Percentiles rank a stretch among this genome's conserved stretches.
These are phyloP conservation scores for Eucalyptus erythrocorys DNA, from an alignment of 345 rosid genomes.

Conservation along the genomic window DNA sequence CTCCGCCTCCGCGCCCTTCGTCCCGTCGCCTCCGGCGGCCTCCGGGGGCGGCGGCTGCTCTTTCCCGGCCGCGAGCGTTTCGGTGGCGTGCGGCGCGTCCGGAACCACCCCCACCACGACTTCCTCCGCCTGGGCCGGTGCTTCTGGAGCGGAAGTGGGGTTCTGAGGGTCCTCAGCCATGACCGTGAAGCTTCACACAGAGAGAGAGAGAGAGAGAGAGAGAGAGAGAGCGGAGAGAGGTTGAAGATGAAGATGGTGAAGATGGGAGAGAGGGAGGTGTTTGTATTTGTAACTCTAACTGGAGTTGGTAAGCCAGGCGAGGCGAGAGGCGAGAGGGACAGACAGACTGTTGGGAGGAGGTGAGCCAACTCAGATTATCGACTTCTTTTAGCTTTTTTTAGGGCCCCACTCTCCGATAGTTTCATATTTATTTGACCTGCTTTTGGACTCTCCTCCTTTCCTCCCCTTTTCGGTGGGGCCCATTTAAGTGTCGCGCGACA, in stretches of 20 bases:
- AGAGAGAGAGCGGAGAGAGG: neutral
- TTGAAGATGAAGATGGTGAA: neutral
- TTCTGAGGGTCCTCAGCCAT: neutral
- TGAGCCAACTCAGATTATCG: neutral
- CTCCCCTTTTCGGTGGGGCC: neutral
- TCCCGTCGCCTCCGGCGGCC: neutral
- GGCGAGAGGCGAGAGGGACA: neutral
- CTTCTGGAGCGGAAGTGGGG: neutral
- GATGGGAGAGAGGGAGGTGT: neutral
- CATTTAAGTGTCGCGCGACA: neutral
- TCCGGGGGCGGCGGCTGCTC: slow-evolving; percentile 1
- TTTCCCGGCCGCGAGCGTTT: neutral
- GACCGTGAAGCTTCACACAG: neutral
- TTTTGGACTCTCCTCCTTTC: neutral
- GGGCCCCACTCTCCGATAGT: neutral
- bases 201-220: neutral
- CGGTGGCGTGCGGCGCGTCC: neutral
- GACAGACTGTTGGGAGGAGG: neutral
- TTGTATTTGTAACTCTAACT: neutral
- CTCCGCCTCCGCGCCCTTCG: neutral
- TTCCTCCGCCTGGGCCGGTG: neutral
- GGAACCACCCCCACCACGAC: neutral
- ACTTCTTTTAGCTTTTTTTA: neutral
- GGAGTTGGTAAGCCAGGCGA: neutral
- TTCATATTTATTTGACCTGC: neutral